These are phyloP conservation scores for Trichosporon sp. DNA, from an alignment of 1,284 basidiomycete genomes.

Conservation along the genomic window DNA sequence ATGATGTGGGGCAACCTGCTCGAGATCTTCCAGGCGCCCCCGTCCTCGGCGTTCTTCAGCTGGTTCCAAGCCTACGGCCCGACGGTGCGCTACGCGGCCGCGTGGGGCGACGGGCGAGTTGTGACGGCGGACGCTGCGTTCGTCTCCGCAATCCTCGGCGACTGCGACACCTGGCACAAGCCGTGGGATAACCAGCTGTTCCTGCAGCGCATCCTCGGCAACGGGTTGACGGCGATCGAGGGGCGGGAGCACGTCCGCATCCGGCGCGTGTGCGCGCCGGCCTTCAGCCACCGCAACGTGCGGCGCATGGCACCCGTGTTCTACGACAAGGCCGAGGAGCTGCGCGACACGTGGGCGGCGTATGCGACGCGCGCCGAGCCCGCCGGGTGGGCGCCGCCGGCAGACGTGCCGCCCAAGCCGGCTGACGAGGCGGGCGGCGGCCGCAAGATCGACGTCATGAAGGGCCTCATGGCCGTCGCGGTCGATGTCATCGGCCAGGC, in stretches of 20 bases:
- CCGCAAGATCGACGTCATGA: slow-evolving; percentile 54
- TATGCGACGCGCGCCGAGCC: not conserved
- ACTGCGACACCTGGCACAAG: slow-evolving; percentile 63
- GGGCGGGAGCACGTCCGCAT: slow-evolving; percentile 56
- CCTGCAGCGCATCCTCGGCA: slow-evolving; percentile 51
- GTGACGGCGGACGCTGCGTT: slow-evolving; percentile 61
- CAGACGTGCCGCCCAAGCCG: slow-evolving; percentile 16
- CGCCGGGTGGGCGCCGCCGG: not conserved
- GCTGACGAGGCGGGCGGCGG: slow-evolving; percentile 12
- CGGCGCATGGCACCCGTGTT: slow-evolving; percentile 58
- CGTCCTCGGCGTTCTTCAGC: slow-evolving; percentile 17
- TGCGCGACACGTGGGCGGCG: slow-evolving; percentile 32
- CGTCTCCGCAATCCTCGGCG: slow-evolving; percentile 59
- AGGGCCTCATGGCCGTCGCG: slow-evolving; percentile 59
- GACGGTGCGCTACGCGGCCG: slow-evolving; percentile 21
- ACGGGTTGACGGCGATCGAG: slow-evolving; percentile 45
- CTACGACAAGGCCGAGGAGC: slow-evolving; percentile 59
- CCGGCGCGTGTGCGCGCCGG: slow-evolving; percentile 52
- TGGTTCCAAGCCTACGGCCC: slow-evolving; percentile 28
- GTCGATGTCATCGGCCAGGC: slow-evolving; percentile 66
- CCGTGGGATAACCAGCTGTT: slow-evolving; percentile 59
- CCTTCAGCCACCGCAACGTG: slow-evolving; percentile 46
- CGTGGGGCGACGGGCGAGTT: slow-evolving; percentile 47
- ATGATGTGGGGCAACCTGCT: slow-evolving; percentile 23
- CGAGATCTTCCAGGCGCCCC: slow-evolving; percentile 18